Base-by-base conservation (phyloP, 108 stramenopile species). In the Nitzschia putrida region DNA sequence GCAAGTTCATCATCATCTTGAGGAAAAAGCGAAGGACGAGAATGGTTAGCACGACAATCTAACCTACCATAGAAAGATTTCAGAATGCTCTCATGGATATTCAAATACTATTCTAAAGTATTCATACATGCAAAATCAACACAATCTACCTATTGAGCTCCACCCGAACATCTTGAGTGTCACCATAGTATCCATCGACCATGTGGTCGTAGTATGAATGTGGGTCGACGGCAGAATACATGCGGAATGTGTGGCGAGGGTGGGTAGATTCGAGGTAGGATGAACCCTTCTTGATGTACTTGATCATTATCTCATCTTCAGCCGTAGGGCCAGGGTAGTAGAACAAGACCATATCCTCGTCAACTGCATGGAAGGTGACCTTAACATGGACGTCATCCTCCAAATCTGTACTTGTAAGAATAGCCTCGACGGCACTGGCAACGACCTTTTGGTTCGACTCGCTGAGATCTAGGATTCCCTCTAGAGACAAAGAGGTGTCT, bases 311-410 rank as follows among this genome's bases (percentile, higher is more conserved):
- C 41, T 83, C 61, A 7, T 78, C 77, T 12, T 67, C 68, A 70
- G 73, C 77, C 1, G 61, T 63, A 8, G 61, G 61, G 23, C 61
- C 61, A 45, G 61, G 61, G 42, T 74, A 56, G 72, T 68, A 83
- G 57, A 76, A 81, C 16, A 88, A 37, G 29, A 71, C 65, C 64
- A 72, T 72, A 25, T 78, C 66, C n/a, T 74, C 66, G n/a, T 79
- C 73, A 11, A 72, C 58, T 14, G 72, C 81, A 22, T 81, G 71
- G 37, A 85, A 78, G 38, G 80, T 47, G 52, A 83, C 81, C 70
- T 79, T 76, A 51, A 88, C 81, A 42, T 81, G 78, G 18, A 82
- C 75, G 23, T 82, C 83, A 38, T 76, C 79, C 38, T 73, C 53
- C 37, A 81, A n/a, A 26, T 83, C 79, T 34, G 80, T 56, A 18